These are phyloP conservation scores for Monilinia vaccinii-corymbosi DNA, from an alignment of 2,329 filamentous ascomycete species.

Conservation along the genomic window DNA sequence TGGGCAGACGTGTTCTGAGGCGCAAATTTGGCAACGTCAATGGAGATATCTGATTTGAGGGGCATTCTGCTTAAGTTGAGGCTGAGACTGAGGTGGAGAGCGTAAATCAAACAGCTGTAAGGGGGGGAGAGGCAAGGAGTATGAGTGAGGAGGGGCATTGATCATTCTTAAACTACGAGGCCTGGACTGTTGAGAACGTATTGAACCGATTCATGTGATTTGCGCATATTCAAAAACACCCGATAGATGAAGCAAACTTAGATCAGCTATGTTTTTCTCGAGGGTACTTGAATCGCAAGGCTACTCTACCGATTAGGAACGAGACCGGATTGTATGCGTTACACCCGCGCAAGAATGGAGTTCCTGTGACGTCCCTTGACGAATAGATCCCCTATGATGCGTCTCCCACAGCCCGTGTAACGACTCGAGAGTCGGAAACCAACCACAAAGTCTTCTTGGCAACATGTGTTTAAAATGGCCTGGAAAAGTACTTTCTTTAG, in stretches of 20 bases:
- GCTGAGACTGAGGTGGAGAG: no score
- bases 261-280: background rate
- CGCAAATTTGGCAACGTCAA: slow-evolving; percentile 37
- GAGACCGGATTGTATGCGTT: background rate
- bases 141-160: slow-evolving; percentile 32
- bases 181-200: background rate
- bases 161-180: background rate
- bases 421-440: background rate
- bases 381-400: background rate
- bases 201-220: background rate
- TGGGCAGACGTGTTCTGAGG: slow-evolving; percentile 32
- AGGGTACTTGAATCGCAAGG: background rate
- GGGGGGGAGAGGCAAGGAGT: background rate
- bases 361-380: background rate
- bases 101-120: background rate
- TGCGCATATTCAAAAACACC: background rate
- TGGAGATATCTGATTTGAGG: slow-evolving; percentile 32
- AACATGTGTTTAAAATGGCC: background rate
- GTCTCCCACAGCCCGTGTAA: background rate
- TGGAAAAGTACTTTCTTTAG: background rate
- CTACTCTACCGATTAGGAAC: slow-evolving; percentile 8
- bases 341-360: background rate
- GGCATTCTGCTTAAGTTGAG: slow-evolving; percentile 23
- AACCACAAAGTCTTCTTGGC: background rate
- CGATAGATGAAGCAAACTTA: background rate